These are phyloP conservation scores for Fraxinus floribunda DNA, from an alignment of 305 asterid species.

Conservation along the genomic window DNA sequence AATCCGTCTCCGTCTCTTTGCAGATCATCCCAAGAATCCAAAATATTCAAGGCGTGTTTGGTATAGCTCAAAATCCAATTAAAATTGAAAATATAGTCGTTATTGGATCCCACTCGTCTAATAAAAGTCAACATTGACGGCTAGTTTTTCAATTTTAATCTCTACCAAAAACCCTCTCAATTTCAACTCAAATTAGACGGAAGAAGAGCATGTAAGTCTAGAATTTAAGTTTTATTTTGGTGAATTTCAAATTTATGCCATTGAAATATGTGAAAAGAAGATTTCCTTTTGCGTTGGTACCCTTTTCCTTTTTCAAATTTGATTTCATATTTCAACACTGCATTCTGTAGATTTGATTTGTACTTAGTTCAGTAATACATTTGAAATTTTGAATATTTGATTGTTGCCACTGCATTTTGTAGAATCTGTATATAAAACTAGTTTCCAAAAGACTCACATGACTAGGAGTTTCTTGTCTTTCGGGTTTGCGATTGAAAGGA, in stretches of 20 bases:
- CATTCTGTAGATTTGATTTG: neutral
- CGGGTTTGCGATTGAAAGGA: slow-evolving; percentile 23
- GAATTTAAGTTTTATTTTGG: neutral
- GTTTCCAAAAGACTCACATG: slow-evolving; percentile 58
- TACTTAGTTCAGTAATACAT: neutral
- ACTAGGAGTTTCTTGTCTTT: slow-evolving; percentile 51
- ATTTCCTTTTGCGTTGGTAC: neutral
- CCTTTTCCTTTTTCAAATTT: neutral
- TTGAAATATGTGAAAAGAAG: neutral
- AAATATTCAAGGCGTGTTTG: neutral
- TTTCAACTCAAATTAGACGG: neutral
- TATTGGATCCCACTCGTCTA: too few relatives aligned
- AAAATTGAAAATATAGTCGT: too few relatives aligned
- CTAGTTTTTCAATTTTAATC: too few relatives aligned
- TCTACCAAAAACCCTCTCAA: neutral
- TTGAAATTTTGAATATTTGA: neutral
- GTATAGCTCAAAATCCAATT: too few relatives aligned
- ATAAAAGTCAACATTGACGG: too few relatives aligned
- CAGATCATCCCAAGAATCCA: neutral
- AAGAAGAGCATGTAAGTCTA: neutral
- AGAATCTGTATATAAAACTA: slow-evolving; percentile 27
- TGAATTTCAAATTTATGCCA: neutral
- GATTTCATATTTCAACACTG: neutral
- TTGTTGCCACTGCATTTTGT: neutral
- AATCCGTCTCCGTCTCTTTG: neutral